A percentile compares a stretch with the other conserved stretches of the same genome.
These are phyloP conservation scores for Penicillium italicum DNA, from an alignment of 2,329 filamentous ascomycete genomes.

Conservation along the genomic window DNA sequence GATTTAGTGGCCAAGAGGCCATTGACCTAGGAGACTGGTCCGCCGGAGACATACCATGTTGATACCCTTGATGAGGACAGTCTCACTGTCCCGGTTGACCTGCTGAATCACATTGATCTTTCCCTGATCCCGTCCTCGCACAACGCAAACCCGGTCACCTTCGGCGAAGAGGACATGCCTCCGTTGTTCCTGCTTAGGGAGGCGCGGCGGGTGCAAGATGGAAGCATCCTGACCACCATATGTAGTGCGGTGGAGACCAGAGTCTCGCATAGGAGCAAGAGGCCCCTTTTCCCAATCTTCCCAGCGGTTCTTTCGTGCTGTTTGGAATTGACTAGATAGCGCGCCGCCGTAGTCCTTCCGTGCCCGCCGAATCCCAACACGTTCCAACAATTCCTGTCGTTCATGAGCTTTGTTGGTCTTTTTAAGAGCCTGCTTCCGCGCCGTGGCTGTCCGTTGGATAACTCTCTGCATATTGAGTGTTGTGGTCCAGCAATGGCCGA, in stretches of 20 bases:
- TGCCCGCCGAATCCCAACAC: slow-evolving; percentile 29
- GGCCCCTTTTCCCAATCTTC: slow-evolving; percentile 79
- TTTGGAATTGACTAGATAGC: slow-evolving; percentile 40
- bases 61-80: slow-evolving; percentile 59
- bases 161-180: slow-evolving; percentile 59
- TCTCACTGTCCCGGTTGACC: slow-evolving; percentile 55
- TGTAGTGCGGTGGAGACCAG: slow-evolving; percentile 54
- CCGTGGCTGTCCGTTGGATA: slow-evolving; percentile 62
- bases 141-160: slow-evolving; percentile 77
- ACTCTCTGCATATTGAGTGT: slow-evolving; percentile 64
- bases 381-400: slow-evolving; percentile 40
- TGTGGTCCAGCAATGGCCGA: slow-evolving; percentile 33
- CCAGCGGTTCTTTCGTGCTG: slow-evolving; percentile 56
- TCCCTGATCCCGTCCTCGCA: slow-evolving; percentile 74
- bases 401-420: slow-evolving; percentile 45
- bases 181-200: slow-evolving; percentile 40
- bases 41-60: slow-evolving; percentile 55
- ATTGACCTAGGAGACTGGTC: background rate
- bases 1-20: background rate
- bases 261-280: slow-evolving; percentile 71
- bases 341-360: slow-evolving; percentile 33
- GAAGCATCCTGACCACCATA: slow-evolving; percentile 56
- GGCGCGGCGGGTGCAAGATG: slow-evolving; percentile 36
- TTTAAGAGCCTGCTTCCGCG: slow-evolving; percentile 58
- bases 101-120: slow-evolving; percentile 70